A percentile compares a stretch with the other conserved stretches of the same genome.
Evolutionary conservation across 805 yeast genomes (phyloP).

Genomic region (Torulaspora indica): DNA sequence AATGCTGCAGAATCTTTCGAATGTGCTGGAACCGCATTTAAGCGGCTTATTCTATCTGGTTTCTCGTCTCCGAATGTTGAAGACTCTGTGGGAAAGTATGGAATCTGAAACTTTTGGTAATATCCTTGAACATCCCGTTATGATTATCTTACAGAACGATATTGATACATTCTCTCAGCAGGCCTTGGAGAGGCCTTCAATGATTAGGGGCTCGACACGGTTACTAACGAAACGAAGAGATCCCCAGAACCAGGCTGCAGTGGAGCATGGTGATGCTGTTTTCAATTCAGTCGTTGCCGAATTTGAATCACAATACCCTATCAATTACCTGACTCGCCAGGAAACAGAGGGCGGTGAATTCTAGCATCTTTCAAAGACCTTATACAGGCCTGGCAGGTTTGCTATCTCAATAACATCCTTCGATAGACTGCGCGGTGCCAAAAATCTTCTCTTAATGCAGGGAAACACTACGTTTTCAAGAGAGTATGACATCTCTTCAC

Average conservation of each 20-base stretch:
- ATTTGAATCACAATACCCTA: slow-evolving; percentile 22
- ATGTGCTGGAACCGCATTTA: slow-evolving; percentile 15
- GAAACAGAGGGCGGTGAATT: not conserved
- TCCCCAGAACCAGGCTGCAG: slow-evolving; percentile 6
- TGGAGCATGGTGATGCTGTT: slow-evolving; percentile 12
- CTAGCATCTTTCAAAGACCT: slow-evolving; percentile 87
- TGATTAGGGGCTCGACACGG: slow-evolving; percentile 11
- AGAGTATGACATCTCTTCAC: slow-evolving; percentile 33
- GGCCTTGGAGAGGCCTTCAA: slow-evolving; percentile 8
- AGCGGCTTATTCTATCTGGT: slow-evolving; percentile 13
- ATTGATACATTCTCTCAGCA: slow-evolving; percentile 11
- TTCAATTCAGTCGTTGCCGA: slow-evolving; percentile 17
- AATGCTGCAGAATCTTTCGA: slow-evolving; percentile 17
- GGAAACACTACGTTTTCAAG: slow-evolving; percentile 67
- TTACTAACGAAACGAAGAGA: not conserved
- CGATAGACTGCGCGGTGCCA: slow-evolving; percentile 54
- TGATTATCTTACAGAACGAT: slow-evolving; percentile 28
- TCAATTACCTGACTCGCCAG: slow-evolving; percentile 13
- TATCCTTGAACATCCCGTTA: slow-evolving; percentile 26
- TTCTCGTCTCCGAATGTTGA: slow-evolving; percentile 21
- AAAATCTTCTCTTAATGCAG: slow-evolving; percentile 51
- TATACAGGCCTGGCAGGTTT: slow-evolving; percentile 82
- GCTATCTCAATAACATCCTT: slow-evolving; percentile 77
- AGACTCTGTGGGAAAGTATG: slow-evolving; percentile 24
- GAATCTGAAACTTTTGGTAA: slow-evolving; percentile 20